A percentile compares a stretch with the other conserved stretches of the same genome.
Evolutionary conservation across 352 stramenopile species (phyloP).

Genomic region (Pseudoperonospora humuli): DNA sequence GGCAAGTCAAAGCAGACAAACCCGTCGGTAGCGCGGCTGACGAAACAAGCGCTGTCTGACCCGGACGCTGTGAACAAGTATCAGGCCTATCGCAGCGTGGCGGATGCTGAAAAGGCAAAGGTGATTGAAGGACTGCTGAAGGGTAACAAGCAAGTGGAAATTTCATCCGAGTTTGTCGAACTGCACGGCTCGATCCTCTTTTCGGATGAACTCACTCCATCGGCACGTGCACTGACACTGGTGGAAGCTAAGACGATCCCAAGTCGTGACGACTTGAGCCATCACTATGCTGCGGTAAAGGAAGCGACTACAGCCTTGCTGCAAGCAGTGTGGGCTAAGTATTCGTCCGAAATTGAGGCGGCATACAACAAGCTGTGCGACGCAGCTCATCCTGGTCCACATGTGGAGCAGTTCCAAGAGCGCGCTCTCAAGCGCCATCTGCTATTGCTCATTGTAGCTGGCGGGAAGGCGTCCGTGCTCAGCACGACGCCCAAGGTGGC

Average conservation of each 20-base stretch:
- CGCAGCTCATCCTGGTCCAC: slow-evolving; percentile 35
- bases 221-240: slow-evolving; percentile 52
- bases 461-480: slow-evolving; percentile 39
- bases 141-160: slow-evolving; percentile 37
- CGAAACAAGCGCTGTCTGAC: slow-evolving; percentile 59
- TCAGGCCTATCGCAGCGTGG: slow-evolving; percentile 59
- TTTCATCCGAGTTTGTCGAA: slow-evolving; percentile 50
- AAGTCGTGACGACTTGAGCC: slow-evolving; percentile 49
- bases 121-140: slow-evolving; percentile 56
- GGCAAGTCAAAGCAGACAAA: slow-evolving; percentile 63
- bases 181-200: slow-evolving; percentile 67
- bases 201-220: slow-evolving; percentile 53
- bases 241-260: slow-evolving; percentile 50
- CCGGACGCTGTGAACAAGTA: slow-evolving; percentile 75
- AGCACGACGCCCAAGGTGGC: slow-evolving; percentile 30
- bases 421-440: slow-evolving; percentile 61
- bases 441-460: slow-evolving; percentile 51
- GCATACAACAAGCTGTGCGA: slow-evolving; percentile 47
- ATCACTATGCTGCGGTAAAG: slow-evolving; percentile 62
- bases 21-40: slow-evolving; percentile 34
- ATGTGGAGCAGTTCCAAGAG: slow-evolving; percentile 69
- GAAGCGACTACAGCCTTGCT: slow-evolving; percentile 54
- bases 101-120: slow-evolving; percentile 58
- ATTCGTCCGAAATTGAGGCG: slow-evolving; percentile 48
- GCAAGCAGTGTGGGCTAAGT: slow-evolving; percentile 64